Base-by-base conservation (phyloP, 495 filamentous ascomycete genomes). In the Parmelia sp. region DNA sequence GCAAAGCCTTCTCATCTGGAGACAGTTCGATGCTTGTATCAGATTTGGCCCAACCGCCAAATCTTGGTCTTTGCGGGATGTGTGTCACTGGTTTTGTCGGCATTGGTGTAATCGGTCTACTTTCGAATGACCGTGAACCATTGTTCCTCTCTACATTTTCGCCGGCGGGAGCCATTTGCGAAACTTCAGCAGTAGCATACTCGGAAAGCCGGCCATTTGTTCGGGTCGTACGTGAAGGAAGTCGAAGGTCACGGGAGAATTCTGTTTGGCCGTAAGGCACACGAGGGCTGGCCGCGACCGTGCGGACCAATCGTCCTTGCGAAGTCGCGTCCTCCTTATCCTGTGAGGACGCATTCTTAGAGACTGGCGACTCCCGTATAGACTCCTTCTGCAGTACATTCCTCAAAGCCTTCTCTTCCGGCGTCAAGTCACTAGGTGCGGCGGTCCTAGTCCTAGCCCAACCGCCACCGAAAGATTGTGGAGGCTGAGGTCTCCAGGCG, bases 1-100 rank as follows among this genome's bases (percentile, higher is more conserved):
- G 61, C 49, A 63, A 42, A 15, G 61, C 61, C 39, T 63, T 37
- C 39, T 63, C 61, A 44, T 63, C 61, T 27, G 27, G 14, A 19
- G 39, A 47, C 12, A 57, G 35, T 11, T 57, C 39, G 14, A 12
- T 57, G 2, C 4, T 27, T 8, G 2, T n/a, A 17, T 29, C 55
- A 6, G 2, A 36, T 42, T 25, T 63, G 35, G 53, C 61, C 61
- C 61, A 63, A 35, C 61, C 53, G 11, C 53, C 27, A 29, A 23
- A 33, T 25, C 39, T 57, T 11, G 27, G 21, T 2, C 4, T 55
- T 55, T n/a, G 51, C 33, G 27, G 29, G 1, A 1, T 31, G 27
- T 33, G 51, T 9, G 27, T 21, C 21, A 33, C 17, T 27, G 27
- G 1, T n/a, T n/a, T n/a, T 31, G 29, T 15, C 21, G 57, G 57